Conservation (phyloP, 768 basidiomycete genomes). For the Trametes meyenii region DNA sequence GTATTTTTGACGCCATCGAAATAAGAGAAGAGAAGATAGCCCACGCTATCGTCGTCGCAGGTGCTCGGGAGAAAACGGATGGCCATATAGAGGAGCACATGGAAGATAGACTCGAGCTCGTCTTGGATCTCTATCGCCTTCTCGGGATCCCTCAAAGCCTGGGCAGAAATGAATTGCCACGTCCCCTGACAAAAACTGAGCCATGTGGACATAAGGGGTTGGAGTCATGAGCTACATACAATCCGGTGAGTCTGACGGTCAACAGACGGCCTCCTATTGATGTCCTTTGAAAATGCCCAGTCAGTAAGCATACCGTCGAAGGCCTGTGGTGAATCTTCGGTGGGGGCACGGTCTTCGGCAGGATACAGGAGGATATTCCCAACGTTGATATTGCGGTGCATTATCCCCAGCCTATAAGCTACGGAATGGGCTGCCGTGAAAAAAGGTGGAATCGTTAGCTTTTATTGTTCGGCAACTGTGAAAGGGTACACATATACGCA, state of each 20-base stretch:
- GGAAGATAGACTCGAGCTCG: slow-evolving; percentile 2
- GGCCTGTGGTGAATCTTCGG: too few relatives aligned
- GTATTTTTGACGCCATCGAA: neutral
- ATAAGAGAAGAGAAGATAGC: neutral
- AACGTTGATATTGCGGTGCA: slow-evolving; percentile 14
- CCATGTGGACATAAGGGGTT: neutral
- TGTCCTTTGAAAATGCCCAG: slow-evolving; percentile 11
- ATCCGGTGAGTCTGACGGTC: neutral
- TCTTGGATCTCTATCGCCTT: neutral
- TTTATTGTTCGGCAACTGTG: too few relatives aligned
- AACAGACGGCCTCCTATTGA: neutral
- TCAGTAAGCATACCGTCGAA: slow-evolving; percentile 5
- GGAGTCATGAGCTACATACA: neutral
- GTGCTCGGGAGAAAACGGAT: neutral
- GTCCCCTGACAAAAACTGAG: slow-evolving; percentile 1
- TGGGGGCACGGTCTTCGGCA: neutral
- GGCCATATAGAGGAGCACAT: neutral
- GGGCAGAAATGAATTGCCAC: neutral
- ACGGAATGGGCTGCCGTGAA: neutral
- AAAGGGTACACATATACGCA: too few relatives aligned
- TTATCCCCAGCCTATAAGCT: neutral
- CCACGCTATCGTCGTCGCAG: neutral
- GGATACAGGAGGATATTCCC: slow-evolving; percentile 7
- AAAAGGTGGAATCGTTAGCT: too few relatives aligned
- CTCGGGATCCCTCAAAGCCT: neutral